Conservation (phyloP, 2,329 filamentous ascomycete species). For the Pseudocercospora cruenta region DNA sequence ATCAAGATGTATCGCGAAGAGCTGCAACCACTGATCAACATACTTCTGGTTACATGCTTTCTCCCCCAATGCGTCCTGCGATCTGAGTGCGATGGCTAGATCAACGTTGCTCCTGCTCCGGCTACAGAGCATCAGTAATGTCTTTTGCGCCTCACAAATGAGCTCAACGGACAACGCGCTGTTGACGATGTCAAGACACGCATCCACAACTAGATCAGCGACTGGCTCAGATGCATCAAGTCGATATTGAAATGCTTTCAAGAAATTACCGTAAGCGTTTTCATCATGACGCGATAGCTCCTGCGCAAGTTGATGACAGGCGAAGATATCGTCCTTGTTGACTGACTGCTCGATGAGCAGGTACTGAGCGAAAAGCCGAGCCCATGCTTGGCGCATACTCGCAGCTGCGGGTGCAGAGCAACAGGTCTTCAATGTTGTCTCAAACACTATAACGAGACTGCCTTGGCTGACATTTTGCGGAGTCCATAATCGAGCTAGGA, state of each 20-base stretch:
- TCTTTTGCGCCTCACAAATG: conserved; percentile 20
- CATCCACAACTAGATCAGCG: conserved; percentile 9
- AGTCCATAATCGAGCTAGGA: neutral
- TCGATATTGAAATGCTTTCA: conserved; percentile 15
- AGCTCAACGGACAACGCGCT: conserved; percentile 14
- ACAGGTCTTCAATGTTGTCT: neutral
- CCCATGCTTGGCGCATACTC: conserved; percentile 25
- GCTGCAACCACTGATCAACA: conserved; percentile 28
- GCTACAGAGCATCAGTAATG: conserved; percentile 17
- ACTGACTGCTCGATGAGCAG: conserved; percentile 7
- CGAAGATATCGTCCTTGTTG: conserved; percentile 1
- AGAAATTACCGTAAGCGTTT: conserved; percentile 25
- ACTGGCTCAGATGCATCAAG: neutral
- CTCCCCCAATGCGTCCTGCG: neutral
- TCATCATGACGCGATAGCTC: conserved; percentile 22
- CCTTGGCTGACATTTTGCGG: neutral
- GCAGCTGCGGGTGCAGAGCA: conserved; percentile 11
- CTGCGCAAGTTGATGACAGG: conserved; percentile 1
- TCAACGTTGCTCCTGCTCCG: neutral
- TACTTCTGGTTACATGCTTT: conserved; percentile 23
- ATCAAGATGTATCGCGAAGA: conserved; percentile 22
- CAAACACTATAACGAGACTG: neutral
- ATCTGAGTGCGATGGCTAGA: neutral
- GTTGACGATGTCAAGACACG: conserved; percentile 18
- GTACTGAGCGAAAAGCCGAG: conserved; percentile 22